Evolutionary conservation across 495 filamentous ascomycete species (phyloP), one percentile per base, ranked within the genome.

Genomic region (Penicillium mononematosum): DNA sequence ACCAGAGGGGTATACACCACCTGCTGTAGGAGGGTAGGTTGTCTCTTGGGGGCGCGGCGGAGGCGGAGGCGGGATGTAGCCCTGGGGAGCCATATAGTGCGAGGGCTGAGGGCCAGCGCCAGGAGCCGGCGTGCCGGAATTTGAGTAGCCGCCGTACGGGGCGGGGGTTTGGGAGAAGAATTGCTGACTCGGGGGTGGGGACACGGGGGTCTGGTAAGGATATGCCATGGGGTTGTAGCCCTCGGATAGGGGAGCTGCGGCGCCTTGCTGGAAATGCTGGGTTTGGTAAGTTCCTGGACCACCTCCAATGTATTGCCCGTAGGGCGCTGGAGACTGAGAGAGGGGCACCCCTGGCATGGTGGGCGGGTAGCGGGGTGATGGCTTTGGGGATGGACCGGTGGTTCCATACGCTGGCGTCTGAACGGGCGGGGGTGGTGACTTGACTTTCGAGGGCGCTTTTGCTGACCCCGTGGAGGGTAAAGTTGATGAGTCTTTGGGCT

Each of bases 1-100:
- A 6, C 82, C 83, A 44, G 79, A 74, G 2, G 83, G 84, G 68
- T 83, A 83, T n/a, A 71, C 58, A 2, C 56, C 44, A 1, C 72
- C 70, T 42, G 74, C 60, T 14, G 76, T 67, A n/a, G 71, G 81
- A 48, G 86, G 85, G 61, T 91, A 91, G 17, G 82, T 85, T 0
- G 87, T 85, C 39, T 90, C 88, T 36, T 90, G 88, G 9, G 90
- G 90, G 12, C 87, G 89, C 3, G 88, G 89, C 0, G 93, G 93
- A 19, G 93, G 93, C 9, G 93, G 93, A 1, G 93, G 93, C 1
- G 92, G 93, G 38, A 96, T 83, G 69, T 96, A 97, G 17, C 91
- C 91, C 17, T 84, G 83, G 32, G 91, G 90, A 19, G 66, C 32
- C 60, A 93, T 78, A 57, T 73, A 77, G 41, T 75, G 70, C 12